phyloP scores from a whole-genome alignment of 176 grass and related monocot species.

The Lolium rigidum region DNA sequence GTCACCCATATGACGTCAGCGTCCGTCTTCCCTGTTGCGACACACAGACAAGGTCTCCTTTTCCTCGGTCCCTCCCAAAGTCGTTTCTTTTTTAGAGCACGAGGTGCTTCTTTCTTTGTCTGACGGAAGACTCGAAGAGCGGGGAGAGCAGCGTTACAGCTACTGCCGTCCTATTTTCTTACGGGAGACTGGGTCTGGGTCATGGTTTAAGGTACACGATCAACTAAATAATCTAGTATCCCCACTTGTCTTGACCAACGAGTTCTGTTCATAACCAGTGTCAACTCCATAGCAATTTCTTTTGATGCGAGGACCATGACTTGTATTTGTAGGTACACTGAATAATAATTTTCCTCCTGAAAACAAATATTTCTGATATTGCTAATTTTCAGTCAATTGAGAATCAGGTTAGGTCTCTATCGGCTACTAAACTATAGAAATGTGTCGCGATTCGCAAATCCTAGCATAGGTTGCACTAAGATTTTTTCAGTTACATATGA shows the following conservation, averaged over 20 bases:
- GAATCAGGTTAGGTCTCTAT: too few relatives aligned
- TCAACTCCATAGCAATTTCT: constrained; percentile 5
- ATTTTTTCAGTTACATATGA: too few relatives aligned
- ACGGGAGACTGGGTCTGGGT: not conserved
- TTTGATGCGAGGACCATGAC: not conserved
- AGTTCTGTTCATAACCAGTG: not conserved
- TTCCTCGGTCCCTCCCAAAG: too few relatives aligned
- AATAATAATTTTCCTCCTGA: too few relatives aligned
- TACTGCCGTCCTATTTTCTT: not conserved
- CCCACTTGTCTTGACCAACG: not conserved
- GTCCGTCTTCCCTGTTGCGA: not conserved
- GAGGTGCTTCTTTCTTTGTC: not conserved
- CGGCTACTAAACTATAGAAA: too few relatives aligned
- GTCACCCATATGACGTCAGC: not conserved
- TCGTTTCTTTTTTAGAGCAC: not conserved
- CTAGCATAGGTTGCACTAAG: too few relatives aligned
- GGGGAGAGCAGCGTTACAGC: too few relatives aligned
- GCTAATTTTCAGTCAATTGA: too few relatives aligned
- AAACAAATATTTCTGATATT: too few relatives aligned
- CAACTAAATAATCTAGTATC: not conserved
- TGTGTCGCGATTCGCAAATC: too few relatives aligned
- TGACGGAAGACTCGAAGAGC: not conserved
- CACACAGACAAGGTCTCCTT: not conserved
- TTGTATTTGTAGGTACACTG: not conserved
- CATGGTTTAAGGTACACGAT: not conserved